Evolutionary conservation across 805 yeast genomes (phyloP), one percentile per base, ranked within the genome.

Genomic region (Monosporozyma yasuniensis): DNA sequence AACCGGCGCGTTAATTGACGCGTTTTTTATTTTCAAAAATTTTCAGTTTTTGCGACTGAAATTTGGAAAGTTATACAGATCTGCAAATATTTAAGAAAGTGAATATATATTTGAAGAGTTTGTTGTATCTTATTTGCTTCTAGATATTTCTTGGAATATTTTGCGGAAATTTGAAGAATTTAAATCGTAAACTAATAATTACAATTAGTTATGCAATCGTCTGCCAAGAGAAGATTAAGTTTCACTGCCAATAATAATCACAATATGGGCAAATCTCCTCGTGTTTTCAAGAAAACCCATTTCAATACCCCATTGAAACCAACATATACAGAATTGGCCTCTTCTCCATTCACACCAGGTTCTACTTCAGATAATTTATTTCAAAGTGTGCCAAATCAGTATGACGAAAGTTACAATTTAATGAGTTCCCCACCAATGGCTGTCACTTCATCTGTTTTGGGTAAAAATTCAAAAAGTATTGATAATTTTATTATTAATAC

Each of bases 1-100:
- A 47, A 47, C 38, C 3, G 43, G 21, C 50, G 50, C 49, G 52
- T 46, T 46, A 49, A 49, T 21, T 49, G 23, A 34, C 46, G 42
- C 48, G 42, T 39, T 39, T 35, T 35, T 35, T 35, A 21, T 39
- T 39, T 39, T 39, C 27, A 8, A 25, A 25, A 25, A n/a, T 16
- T n/a, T 11, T 6, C 14, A 5, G 7, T 11, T 18, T 19, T 39
- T 19, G 32, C 7, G 28, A 22, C 28, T n/a, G n/a, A n/a, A n/a
- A n/a, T n/a, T n/a, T n/a, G n/a, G n/a, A n/a, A n/a, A n/a, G 23
- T n/a, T 12, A 42, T 16, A 25, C 34, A 25, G 27, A 25, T 23
- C 32, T 27, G 34, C 21, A 25, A 14, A 21, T 39, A 19, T 21
- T 25, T 25, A 25, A 25, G 21, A 39, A 19, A 27, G 19, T 5